Evolutionary conservation across 1,284 basidiomycete species (phyloP), one percentile per base, ranked within the genome.

Genomic region (Cutaneotrichosporon cutaneum): DNA sequence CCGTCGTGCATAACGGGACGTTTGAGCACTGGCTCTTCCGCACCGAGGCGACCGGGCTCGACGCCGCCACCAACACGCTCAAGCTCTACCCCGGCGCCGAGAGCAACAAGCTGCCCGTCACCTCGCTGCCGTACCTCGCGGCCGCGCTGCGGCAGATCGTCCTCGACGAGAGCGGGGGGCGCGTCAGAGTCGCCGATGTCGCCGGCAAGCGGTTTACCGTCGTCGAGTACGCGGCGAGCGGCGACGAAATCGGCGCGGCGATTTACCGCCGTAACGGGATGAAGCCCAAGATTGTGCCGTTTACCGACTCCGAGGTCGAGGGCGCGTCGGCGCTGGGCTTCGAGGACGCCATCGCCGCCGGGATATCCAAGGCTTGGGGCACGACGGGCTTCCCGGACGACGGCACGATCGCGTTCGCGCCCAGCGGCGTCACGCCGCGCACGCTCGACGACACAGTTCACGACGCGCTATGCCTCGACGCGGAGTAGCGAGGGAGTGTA

Each of bases 321-420:
- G 54, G 32, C 13, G 42, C 60, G 44, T 2, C 52, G 72, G 67
- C 72, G 73, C 10, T 72, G 66, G 18, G 77, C 70, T 33, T 61
- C 71, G 21, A 72, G 71, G 10, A 70, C 80, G 36, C 92, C 90
- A 68, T 88, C 87, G 1, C 86, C 87, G 21, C 90, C 87, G 69
- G 82, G 90, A 30, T 84, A 89, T 53, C 79, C 85, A 65, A 92
- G 88, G 0, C 81, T 82, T 42, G 81, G 88, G 71, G 93, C 89
- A 5, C 92, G 90, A 3, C 92, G 94, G 21, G 90, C 92, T 6
- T 84, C 87, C 50, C 92, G 94, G 80, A 90, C 92, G 76, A 82
- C 83, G 64, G 81, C 86, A 21, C 94, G 92, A 77, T 93, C 91
- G 33, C n/a, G 4, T 45, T 45, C 22, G 21, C 18, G 22, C 61